These are phyloP conservation scores for Fusarium circinatum DNA, from an alignment of 2,329 filamentous ascomycete species.

Conservation along the genomic window DNA sequence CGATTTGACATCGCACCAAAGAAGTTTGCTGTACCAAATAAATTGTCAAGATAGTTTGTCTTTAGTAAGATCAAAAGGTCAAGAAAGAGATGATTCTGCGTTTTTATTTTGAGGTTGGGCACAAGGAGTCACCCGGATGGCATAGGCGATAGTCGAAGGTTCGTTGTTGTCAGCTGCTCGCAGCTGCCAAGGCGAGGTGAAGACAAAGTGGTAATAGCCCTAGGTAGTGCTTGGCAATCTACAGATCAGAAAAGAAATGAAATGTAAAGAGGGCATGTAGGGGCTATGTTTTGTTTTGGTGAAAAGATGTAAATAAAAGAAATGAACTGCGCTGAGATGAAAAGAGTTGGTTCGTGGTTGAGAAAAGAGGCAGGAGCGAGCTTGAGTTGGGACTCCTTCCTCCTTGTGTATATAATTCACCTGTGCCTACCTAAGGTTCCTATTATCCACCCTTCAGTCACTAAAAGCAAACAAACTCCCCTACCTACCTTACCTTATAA, in stretches of 20 bases:
- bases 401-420: background rate
- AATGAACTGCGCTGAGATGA: background rate
- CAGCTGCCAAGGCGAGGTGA: constrained; percentile 11
- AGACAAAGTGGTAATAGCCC: background rate
- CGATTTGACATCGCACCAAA: constrained; percentile 26
- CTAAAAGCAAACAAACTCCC: background rate
- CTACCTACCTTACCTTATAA: background rate
- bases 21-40: constrained; percentile 3
- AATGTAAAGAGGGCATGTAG: background rate
- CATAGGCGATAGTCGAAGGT: background rate
- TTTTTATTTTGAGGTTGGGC: background rate
- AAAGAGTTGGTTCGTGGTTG: background rate
- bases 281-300: background rate
- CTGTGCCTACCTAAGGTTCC: background rate
- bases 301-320: background rate
- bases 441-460: background rate
- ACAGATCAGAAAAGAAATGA: background rate
- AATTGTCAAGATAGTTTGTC: background rate
- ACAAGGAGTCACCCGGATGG: background rate
- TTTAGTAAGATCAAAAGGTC: constrained; percentile 5
- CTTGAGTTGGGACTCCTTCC: background rate
- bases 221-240: background rate
- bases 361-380: constrained; percentile 74
- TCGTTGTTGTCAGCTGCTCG: constrained; percentile 7
- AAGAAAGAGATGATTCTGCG: background rate